Evolutionary conservation across 2,329 filamentous ascomycete genomes (phyloP), one percentile per base, ranked within the genome.

Genomic region (Conoideocrella luteorostrata): DNA sequence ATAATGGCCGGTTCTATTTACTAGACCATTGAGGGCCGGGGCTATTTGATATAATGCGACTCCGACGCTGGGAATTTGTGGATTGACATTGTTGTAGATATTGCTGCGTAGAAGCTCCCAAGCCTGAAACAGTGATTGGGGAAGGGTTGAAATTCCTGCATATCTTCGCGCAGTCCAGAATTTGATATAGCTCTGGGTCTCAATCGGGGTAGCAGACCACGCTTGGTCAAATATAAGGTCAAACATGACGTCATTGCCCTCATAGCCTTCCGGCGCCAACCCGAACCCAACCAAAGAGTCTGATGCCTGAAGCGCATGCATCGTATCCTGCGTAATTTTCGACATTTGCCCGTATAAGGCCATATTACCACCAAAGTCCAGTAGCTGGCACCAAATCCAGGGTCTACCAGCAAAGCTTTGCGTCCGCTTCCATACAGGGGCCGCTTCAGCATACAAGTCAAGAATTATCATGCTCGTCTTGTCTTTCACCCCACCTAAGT

Each of bases 311-410:
- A 71, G 56, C 0, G 72, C 71, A 26, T 63, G 56, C 15, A 71
- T 63, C 0, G 70, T 60, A 46, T 71, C 68, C 28, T 65, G 55
- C 0, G 71, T 75, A 7, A 74, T 50, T 28, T 74, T 74, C 44
- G 63, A 54, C 13, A 75, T 60, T 48, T 74, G 71, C 2, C 71
- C 71, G 46, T 74, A 74, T 2, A 75, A 46, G 1, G 69, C 71
- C 59, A 66, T 62, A 47, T 68, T 73, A 10, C 67, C 69, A 5
- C 72, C 72, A 46, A 69, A 75, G 46, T 66, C 63, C 49, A 75
- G 72, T 6, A 76, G 54, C 49, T 74, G 59, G 49, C 71, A 74
- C 72, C 72, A 75, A 28, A 75, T 66, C 71, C 72, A 76, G 0
- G 70, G 67, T 47, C 74, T 74, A 13, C 71, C 71, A 46, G 65